phyloP scores from a whole-genome alignment of 495 filamentous ascomycete species.

The Aeminium ludgeri region DNA sequence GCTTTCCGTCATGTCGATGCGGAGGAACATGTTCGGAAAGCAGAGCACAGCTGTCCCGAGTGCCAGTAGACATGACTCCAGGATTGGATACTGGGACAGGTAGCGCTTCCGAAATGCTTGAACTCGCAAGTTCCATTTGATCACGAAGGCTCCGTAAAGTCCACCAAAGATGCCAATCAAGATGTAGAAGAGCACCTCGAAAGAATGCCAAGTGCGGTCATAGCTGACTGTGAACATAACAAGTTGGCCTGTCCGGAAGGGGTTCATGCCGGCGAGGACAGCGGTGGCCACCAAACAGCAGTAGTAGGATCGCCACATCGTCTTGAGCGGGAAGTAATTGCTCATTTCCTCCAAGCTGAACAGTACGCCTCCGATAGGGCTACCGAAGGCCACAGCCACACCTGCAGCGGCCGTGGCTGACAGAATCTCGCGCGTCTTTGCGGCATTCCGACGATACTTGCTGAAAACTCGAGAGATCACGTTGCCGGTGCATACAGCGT shows the following conservation, averaged over 20 bases:
- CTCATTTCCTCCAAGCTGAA: slow-evolving; percentile 98
- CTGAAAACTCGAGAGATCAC: slow-evolving; percentile 86
- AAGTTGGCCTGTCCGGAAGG: slow-evolving; percentile 91
- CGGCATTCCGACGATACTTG: slow-evolving; percentile 84
- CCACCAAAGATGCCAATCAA: slow-evolving; percentile 86
- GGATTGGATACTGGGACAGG: slow-evolving; percentile 62
- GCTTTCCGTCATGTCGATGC: slow-evolving; percentile 97
- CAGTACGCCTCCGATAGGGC: slow-evolving; percentile 88
- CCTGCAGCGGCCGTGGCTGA: slow-evolving; percentile 90
- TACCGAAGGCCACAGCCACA: slow-evolving; percentile 92
- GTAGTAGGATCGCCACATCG: slow-evolving; percentile 95
- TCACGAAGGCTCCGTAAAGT: slow-evolving; percentile 90
- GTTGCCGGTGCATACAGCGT: slow-evolving; percentile 93
- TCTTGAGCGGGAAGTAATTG: slow-evolving; percentile 93
- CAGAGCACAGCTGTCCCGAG: slow-evolving; percentile 74
- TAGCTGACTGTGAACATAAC: slow-evolving; percentile 99
- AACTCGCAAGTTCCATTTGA: slow-evolving; percentile 89
- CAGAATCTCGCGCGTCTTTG: slow-evolving; percentile 87
- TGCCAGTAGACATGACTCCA: slow-evolving; percentile 77
- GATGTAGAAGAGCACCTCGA: slow-evolving; percentile 85
- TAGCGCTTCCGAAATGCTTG: slow-evolving; percentile 94
- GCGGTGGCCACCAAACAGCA: slow-evolving; percentile 93
- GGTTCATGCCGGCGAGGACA: slow-evolving; percentile 88
- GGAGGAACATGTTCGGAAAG: slow-evolving; percentile 88
- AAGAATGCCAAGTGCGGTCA: slow-evolving; percentile 94